A percentile compares a stretch with the other conserved stretches of the same genome.
phyloP scores from a whole-genome alignment of 305 asterid species.

The Fraxinus nigra region DNA sequence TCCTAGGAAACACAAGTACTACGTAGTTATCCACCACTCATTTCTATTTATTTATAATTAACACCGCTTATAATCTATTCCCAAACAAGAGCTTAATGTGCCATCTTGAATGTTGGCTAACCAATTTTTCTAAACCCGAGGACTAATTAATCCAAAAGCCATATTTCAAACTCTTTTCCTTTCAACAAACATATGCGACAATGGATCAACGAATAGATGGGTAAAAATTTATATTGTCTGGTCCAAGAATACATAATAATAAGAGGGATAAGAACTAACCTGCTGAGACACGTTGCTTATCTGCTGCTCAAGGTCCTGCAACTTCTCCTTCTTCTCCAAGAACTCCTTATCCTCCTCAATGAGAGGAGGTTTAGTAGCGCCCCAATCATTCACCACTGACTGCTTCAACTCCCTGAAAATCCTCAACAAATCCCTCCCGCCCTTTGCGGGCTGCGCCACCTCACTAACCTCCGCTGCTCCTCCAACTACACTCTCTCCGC shows the following conservation, averaged over 20 bases:
- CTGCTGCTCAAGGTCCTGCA: slow-evolving; percentile 85
- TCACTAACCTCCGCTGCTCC: slow-evolving; percentile 45
- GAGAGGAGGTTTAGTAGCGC: slow-evolving; percentile 61
- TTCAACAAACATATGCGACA: not conserved
- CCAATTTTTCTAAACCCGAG: not conserved
- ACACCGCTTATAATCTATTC: not conserved
- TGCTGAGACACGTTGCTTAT: slow-evolving; percentile 87
- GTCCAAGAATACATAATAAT: not conserved
- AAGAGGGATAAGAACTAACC: slow-evolving; percentile 44
- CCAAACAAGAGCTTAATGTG: not conserved
- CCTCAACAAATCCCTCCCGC: slow-evolving; percentile 75
- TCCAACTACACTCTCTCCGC: slow-evolving; percentile 36
- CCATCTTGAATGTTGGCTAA: not conserved
- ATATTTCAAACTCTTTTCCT: slow-evolving; percentile 7
- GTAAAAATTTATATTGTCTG: not conserved
- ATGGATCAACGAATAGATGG: not conserved
- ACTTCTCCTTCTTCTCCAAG: slow-evolving; percentile 60
- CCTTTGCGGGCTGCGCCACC: slow-evolving; percentile 61
- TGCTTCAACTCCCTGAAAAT: slow-evolving; percentile 87
- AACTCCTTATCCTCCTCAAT: slow-evolving; percentile 89
- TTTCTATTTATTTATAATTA: not conserved
- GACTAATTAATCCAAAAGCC: slow-evolving; percentile 10
- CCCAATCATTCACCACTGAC: slow-evolving; percentile 89
- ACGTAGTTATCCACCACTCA: not conserved
- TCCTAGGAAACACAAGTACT: not conserved